Base-by-base conservation (phyloP, 306 rosid genomes). In the Betula pendula region DNA sequence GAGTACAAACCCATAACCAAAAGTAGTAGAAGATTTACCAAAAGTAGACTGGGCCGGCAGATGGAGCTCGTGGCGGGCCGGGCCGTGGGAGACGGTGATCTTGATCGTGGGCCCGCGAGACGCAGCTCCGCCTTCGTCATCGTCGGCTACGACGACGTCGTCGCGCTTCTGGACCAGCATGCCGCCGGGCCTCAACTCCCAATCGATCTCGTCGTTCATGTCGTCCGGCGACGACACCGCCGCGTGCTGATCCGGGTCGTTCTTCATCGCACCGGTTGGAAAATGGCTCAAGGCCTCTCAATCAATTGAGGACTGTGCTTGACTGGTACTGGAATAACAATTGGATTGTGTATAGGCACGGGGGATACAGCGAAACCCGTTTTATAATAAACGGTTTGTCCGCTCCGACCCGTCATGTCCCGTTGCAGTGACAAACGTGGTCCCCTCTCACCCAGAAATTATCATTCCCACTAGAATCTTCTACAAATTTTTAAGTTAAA, bases 1-100 rank as follows among this genome's bases (percentile, higher is more conserved):
- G 8, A 33, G 17, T 38, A 67, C 12, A 35, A 35, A 35, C 40
- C 40, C 40, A 3, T 35, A 38, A 38, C 42, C 42, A 38, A 38
- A 38, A 16, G n/a, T 29, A 47, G 73, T 42, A 53, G 7, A 27
- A n/a, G 70, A 35, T 17, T 65, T 87, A 87, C 91, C 87, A 68
- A 85, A 85, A 70, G 87, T 85, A 44, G 87, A 87, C 48, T 87
- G 85, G 63, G 89, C 73, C 13, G 89, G 89, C 67, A 82, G 76
- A 40, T 67, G 70, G 79, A 85, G 56, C 72, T 77, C 84, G 79
- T 77, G 70, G 55, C 69, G 81, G 33, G 19, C 63, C 15, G 85
- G 47, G 70, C 84, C 85, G 12, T 82, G 85, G 20, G 66, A 73
- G 81, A 85, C 85, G 69, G 56, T 79, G 73, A 87, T 53, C 44